A percentile compares a stretch with the other conserved stretches of the same genome.
Evolutionary conservation across 208 protist genomes (phyloP).

Genomic region (Trypanosoma melophagium): DNA sequence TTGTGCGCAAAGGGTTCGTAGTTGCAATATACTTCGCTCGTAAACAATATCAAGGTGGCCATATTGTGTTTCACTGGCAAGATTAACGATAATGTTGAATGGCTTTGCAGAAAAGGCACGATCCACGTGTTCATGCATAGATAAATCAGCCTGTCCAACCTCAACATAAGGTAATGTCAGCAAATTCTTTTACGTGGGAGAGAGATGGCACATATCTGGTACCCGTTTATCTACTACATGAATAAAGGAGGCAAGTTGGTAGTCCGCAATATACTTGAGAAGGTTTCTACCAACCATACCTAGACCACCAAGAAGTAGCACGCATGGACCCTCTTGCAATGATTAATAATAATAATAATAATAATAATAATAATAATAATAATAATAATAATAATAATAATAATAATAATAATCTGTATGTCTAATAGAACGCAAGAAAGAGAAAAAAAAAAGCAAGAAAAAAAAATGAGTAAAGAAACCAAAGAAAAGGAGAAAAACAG

Average conservation of each 20-base stretch:
- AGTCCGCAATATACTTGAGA: conserved; percentile 61
- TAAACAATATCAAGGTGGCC: conserved; percentile 66
- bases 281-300: conserved; percentile 93
- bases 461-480: not conserved
- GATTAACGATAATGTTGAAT: conserved; percentile 86
- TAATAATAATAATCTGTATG: not conserved
- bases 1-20: conserved; percentile 62
- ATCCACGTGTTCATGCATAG: conserved; percentile 35
- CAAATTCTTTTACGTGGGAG: conserved; percentile 30
- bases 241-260: conserved; percentile 35
- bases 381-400: not conserved
- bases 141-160: conserved; percentile 72
- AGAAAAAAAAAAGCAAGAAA: not conserved
- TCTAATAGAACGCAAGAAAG: not conserved
- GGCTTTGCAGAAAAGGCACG: conserved; percentile 55
- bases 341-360: not conserved
- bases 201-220: conserved; percentile 43
- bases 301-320: conserved; percentile 67
- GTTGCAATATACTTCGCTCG: conserved; percentile 62
- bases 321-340: conserved; percentile 26
- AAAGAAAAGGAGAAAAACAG: not conserved
- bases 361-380: not conserved
- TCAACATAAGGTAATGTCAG: conserved; percentile 66
- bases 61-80: conserved; percentile 88
- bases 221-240: conserved; percentile 53